Evolutionary conservation across 2,329 filamentous ascomycete genomes (phyloP).

Genomic region (Fusarium devonianum): DNA sequence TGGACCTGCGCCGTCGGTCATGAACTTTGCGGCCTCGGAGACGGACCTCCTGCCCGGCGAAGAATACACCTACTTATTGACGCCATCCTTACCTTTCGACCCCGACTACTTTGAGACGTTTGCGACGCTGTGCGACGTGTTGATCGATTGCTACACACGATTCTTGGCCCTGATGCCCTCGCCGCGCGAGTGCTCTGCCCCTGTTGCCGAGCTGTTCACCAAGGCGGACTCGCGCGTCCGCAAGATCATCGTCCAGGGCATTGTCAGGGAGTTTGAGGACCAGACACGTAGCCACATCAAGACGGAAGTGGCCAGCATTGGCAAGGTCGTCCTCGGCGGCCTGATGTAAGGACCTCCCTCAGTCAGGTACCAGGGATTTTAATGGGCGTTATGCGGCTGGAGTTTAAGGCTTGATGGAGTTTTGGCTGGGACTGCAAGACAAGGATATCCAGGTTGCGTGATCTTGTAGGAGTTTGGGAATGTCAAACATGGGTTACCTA

Average conservation of each 20-base stretch:
- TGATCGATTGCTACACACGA: conserved; percentile 89
- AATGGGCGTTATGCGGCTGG: not conserved
- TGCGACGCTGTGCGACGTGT: conserved; percentile 90
- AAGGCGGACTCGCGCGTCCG: conserved; percentile 88
- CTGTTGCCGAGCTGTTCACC: conserved; percentile 82
- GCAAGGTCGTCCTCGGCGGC: conserved; percentile 88
- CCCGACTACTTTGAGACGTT: conserved; percentile 98
- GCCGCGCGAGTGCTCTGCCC: conserved; percentile 73
- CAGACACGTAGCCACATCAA: conserved; percentile 77
- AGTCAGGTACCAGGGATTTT: not conserved
- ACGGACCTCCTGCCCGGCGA: conserved; percentile 79
- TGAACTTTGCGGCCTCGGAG: conserved; percentile 65
- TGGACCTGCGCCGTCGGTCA: conserved; percentile 53
- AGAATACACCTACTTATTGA: conserved; percentile 87
- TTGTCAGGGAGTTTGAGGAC: conserved; percentile 94
- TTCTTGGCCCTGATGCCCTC: conserved; percentile 78
- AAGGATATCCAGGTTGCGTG: conserved; percentile 32
- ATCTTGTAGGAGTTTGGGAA: conserved; percentile 33
- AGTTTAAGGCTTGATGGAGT: conserved; percentile 27
- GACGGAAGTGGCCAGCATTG: conserved; percentile 82
- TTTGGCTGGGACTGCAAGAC: conserved; percentile 25
- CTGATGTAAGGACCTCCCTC: conserved; percentile 63
- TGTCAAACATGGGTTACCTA: conserved; percentile 9
- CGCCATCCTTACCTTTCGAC: conserved; percentile 92
- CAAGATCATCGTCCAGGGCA: conserved; percentile 86